phyloP scores from a whole-genome alignment of 140 eudicot species.

The Flaveria floridana region DNA sequence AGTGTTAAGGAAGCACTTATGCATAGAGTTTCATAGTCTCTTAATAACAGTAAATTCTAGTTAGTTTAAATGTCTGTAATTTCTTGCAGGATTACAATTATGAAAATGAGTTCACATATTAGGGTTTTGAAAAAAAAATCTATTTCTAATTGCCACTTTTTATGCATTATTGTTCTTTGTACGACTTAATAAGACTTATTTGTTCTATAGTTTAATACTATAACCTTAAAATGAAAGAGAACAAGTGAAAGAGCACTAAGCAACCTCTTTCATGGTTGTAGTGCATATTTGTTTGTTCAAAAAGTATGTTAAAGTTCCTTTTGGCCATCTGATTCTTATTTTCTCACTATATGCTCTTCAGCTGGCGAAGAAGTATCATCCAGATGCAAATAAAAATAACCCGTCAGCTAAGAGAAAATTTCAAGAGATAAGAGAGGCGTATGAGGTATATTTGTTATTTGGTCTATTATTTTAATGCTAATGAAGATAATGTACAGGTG shows the following conservation, averaged over 20 bases:
- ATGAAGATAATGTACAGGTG: conserved; percentile 1
- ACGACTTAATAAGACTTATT: not conserved
- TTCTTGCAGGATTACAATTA: not conserved
- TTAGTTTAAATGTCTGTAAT: not conserved
- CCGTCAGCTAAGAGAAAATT: conserved; percentile 78
- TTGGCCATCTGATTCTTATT: not conserved
- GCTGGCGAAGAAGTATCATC: conserved; percentile 94
- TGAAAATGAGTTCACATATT: conserved; percentile 3
- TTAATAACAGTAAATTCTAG: not conserved
- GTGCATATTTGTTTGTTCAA: not conserved
- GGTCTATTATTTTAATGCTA: not conserved
- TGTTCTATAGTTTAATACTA: conserved; percentile 1
- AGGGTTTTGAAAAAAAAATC: conserved; percentile 10
- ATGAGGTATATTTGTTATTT: conserved; percentile 58
- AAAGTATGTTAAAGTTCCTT: not conserved
- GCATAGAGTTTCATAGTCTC: not conserved
- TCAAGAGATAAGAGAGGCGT: conserved; percentile 98
- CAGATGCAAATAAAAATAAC: conserved; percentile 79
- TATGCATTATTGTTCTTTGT: conserved; percentile 17
- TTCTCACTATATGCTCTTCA: conserved; percentile 36
- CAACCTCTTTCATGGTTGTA: not conserved
- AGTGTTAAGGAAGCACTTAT: not conserved
- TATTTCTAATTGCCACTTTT: not conserved
- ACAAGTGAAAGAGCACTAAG: not conserved
- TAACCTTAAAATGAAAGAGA: not conserved